Conservation (phyloP, 2,329 filamentous ascomycete genomes). For the Madurella fahalii region DNA sequence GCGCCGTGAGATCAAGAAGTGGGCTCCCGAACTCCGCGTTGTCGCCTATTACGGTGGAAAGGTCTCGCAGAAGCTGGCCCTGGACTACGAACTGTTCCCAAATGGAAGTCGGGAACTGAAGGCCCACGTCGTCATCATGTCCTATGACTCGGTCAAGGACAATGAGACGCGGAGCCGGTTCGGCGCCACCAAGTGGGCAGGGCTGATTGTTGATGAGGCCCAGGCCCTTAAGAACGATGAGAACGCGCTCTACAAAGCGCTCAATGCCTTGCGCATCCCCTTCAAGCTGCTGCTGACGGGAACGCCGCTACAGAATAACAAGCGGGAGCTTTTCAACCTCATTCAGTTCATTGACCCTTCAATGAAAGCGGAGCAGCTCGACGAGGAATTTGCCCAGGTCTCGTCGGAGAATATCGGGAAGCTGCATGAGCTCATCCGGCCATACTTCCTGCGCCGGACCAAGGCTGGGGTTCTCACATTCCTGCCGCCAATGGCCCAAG, state of each 20-base stretch:
- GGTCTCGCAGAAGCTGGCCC: slow-evolving; percentile 69
- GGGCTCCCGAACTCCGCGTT: slow-evolving; percentile 79
- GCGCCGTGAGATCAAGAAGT: slow-evolving; percentile 92
- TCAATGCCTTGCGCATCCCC: slow-evolving; percentile 69
- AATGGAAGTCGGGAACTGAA: slow-evolving; percentile 61
- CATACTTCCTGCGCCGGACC: slow-evolving; percentile 68
- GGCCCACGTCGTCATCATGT: slow-evolving; percentile 90
- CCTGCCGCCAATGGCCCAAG: slow-evolving; percentile 86
- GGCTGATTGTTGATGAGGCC: slow-evolving; percentile 89
- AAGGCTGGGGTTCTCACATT: slow-evolving; percentile 90
- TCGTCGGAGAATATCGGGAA: slow-evolving; percentile 76
- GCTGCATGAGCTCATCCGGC: slow-evolving; percentile 78
- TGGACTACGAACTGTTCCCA: slow-evolving; percentile 82
- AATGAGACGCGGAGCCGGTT: slow-evolving; percentile 64
- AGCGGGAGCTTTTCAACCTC: slow-evolving; percentile 92
- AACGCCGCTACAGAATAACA: slow-evolving; percentile 93
- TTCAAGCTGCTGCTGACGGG: slow-evolving; percentile 86
- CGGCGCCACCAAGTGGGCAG: slow-evolving; percentile 72
- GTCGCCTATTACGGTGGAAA: slow-evolving; percentile 88
- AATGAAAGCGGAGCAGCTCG: slow-evolving; percentile 66
- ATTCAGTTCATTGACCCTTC: slow-evolving; percentile 82
- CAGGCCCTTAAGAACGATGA: slow-evolving; percentile 93
- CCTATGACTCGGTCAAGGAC: slow-evolving; percentile 84
- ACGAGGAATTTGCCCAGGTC: slow-evolving; percentile 71
- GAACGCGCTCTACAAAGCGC: slow-evolving; percentile 71